Conservation (phyloP, 306 rosid genomes). For the Quercus ilex region DNA sequence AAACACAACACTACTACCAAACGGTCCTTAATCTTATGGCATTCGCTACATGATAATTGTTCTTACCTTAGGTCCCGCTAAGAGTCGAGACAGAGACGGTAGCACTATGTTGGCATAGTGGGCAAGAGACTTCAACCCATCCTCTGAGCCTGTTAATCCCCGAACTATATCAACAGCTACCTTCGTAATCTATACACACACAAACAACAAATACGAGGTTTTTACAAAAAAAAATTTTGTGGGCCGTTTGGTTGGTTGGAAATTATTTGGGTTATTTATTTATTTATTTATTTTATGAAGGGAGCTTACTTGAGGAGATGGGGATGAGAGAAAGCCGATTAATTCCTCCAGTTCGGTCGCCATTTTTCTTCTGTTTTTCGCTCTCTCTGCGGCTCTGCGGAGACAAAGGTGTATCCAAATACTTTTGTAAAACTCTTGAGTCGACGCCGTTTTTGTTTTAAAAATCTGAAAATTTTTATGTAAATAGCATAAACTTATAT, state of each 20-base stretch:
- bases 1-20: too few species aligned
- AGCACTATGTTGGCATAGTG: constrained; percentile 38
- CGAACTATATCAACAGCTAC: constrained; percentile 89
- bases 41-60: fast-evolving
- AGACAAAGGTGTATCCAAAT: neutral
- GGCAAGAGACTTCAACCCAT: constrained; percentile 74
- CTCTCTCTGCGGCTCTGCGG: neutral
- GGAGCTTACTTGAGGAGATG: constrained; percentile 63
- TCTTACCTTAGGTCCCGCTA: constrained; percentile 48
- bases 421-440: too few species aligned
- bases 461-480: too few species aligned
- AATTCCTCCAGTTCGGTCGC: constrained; percentile 90
- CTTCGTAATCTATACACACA: constrained; percentile 46
- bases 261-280: neutral
- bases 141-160: constrained; percentile 85
- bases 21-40: fast-evolving
- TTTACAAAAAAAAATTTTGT: neutral
- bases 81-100: constrained; percentile 62
- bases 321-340: constrained; percentile 64
- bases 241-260: neutral
- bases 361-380: constrained; percentile 28
- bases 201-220: neutral
- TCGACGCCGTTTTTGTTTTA: neutral
- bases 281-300: neutral
- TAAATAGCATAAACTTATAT: too few species aligned